Evolutionary conservation across 305 asterid species (phyloP).

Genomic region (Rubia balearica): DNA sequence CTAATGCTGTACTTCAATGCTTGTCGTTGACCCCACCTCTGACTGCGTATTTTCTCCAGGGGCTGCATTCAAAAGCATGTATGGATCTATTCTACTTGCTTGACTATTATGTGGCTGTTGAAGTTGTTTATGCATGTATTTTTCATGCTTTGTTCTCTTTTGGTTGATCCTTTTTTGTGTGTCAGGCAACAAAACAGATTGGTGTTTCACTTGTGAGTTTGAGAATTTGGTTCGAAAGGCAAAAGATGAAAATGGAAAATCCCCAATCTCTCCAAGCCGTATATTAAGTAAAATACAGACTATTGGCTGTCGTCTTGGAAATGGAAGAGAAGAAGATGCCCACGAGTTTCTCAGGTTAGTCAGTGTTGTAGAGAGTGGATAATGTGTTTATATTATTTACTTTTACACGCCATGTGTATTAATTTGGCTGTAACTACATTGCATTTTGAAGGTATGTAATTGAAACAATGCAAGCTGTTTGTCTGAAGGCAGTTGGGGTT

Average conservation of each 20-base stretch:
- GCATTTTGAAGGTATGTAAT: constrained; percentile 48
- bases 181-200: constrained; percentile 46
- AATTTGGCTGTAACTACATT: constrained; percentile 1
- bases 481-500: constrained; percentile 51
- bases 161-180: constrained; percentile 12
- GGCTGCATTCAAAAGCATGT: constrained; percentile 71
- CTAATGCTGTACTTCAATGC: constrained; percentile 83
- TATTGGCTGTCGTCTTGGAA: constrained; percentile 56
- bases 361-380: constrained; percentile 13
- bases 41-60: constrained; percentile 73
- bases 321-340: constrained; percentile 91
- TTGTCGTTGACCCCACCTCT: constrained; percentile 81
- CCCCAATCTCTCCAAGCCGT: constrained; percentile 52
- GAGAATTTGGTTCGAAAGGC: constrained; percentile 54
- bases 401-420: constrained; percentile 9
- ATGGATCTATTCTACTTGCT: constrained; percentile 16
- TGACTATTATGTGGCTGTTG: not conserved
- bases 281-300: constrained; percentile 53
- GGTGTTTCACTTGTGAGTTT: constrained; percentile 83
- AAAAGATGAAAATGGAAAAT: constrained; percentile 37
- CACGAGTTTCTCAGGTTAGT: constrained; percentile 83
- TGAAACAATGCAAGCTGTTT: constrained; percentile 65
- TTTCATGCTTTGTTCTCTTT: not conserved
- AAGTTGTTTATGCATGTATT: not conserved
- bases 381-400: constrained; percentile 1